Evolutionary conservation across 2,329 filamentous ascomycete genomes (phyloP).

Genomic region (Leptodontidium sp.): DNA sequence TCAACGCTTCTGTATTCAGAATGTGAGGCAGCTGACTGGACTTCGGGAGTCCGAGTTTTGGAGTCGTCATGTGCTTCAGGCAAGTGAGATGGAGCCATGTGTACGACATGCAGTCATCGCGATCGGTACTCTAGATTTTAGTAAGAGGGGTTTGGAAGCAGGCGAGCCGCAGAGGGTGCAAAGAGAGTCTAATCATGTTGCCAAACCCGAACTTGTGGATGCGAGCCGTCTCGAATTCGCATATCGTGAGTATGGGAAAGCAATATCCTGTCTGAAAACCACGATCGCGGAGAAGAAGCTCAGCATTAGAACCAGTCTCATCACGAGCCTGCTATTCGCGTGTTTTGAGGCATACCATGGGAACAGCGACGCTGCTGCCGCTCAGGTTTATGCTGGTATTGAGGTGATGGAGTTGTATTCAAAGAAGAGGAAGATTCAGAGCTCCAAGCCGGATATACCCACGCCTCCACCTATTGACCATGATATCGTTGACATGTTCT

Average conservation of each 20-base stretch:
- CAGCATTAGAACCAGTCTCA: conserved; percentile 12
- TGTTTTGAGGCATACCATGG: conserved; percentile 27
- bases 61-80: conserved; percentile 30
- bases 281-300: no score
- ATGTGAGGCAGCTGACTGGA: conserved; percentile 26
- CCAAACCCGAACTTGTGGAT: no score
- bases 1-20: conserved; percentile 30
- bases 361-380: conserved; percentile 8
- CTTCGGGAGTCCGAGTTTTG: conserved; percentile 26
- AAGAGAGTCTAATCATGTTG: no score
- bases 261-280: no score
- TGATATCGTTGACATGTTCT: neutral
- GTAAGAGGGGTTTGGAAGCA: no score
- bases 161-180: no score
- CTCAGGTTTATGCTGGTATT: conserved; percentile 11
- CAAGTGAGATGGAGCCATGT: conserved; percentile 26
- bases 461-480: no score
- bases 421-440: no score
- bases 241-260: no score
- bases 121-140: conserved; percentile 28
- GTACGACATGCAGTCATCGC: conserved; percentile 32
- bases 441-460: no score
- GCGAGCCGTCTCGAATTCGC: no score
- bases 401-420: conserved; percentile 15
- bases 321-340: conserved; percentile 24